Evolutionary conservation across 768 basidiomycete genomes (phyloP), one percentile per base, ranked within the genome.

Genomic region (Scleroderma bovista): DNA sequence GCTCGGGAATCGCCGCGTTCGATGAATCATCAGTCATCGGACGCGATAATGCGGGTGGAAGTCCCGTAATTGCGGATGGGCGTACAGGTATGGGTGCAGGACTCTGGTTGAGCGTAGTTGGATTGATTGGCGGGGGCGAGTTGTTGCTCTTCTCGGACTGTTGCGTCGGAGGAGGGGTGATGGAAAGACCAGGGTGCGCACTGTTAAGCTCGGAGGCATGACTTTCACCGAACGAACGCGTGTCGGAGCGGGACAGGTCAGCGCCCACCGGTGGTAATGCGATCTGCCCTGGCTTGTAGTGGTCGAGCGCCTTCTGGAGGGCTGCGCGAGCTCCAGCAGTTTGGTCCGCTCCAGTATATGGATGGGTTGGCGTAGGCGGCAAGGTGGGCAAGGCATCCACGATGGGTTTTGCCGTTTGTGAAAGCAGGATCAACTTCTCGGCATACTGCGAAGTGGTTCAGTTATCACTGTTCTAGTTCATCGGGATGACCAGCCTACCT

Each of bases 171-270:
- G 76, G 77, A 11, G 80, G 73, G 1, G 76, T 73, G 36, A 74
- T 20, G 3, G 75, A 67, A n/a, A 74, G 60, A 41, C 63, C 64
- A 17, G 71, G 68, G 49, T 71, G 67, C 42, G 58, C 52, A 56
- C 70, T 74, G 16, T 76, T 76, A 32, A 93, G 73, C 67, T 92
- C 90, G 32, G 69, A 74, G 0, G 85, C 86, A 58, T 93, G 90
- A 34, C 83, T 91, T 66, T 85, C 86, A 17, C 90, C 90, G 60
- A 93, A 93, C 66, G 86, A 89, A 50, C 79, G 79, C 0, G 86
- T 87, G 59, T 92, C 86, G 3, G 84, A 84, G 52, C 83, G 73
- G 51, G 75, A 74, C 36, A 88, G 74, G 60, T 85, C 82, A 6
- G 72, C 69, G 24, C 72, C 65, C 13, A 66, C 73, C 11, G 72